Percentiles rank a stretch among this genome's conserved stretches.
These are phyloP conservation scores for Corrigiola litoralis DNA, from an alignment of 179 eudicot genomes.

Conservation along the genomic window DNA sequence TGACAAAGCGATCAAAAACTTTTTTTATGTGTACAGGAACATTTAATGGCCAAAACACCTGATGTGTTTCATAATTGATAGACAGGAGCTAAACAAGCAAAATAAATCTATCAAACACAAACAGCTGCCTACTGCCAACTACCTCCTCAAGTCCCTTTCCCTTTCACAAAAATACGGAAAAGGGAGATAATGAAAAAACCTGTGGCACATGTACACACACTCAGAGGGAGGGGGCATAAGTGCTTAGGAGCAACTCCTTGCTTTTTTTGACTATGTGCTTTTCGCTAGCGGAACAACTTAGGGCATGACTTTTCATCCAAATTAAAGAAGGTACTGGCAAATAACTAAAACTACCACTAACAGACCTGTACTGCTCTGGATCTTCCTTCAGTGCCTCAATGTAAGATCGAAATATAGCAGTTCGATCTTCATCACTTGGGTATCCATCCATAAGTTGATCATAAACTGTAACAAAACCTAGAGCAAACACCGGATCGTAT, in stretches of 20 bases:
- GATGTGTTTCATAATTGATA: neutral
- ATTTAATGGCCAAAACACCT: neutral
- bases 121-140: neutral
- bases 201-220: neutral
- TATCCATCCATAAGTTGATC: constrained; percentile 99
- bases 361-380: constrained; percentile 81
- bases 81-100: neutral
- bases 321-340: neutral
- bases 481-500: constrained; percentile 93
- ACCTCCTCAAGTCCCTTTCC: neutral
- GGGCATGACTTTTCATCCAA: neutral
- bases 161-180: neutral
- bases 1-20: neutral
- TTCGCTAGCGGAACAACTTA: neutral
- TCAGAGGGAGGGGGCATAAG: neutral
- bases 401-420: constrained; percentile 79
- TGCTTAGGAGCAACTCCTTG: neutral
- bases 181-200: neutral
- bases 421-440: constrained; percentile 82
- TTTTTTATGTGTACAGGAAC: neutral
- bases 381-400: constrained; percentile 80
- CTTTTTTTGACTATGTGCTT: neutral
- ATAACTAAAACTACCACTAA: constrained; percentile 7
- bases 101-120: neutral
- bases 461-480: constrained; percentile 94